Evolutionary conservation across 495 filamentous ascomycete species (phyloP), one percentile per base, ranked within the genome.

Genomic region (Staphylotrichum longicolle): DNA sequence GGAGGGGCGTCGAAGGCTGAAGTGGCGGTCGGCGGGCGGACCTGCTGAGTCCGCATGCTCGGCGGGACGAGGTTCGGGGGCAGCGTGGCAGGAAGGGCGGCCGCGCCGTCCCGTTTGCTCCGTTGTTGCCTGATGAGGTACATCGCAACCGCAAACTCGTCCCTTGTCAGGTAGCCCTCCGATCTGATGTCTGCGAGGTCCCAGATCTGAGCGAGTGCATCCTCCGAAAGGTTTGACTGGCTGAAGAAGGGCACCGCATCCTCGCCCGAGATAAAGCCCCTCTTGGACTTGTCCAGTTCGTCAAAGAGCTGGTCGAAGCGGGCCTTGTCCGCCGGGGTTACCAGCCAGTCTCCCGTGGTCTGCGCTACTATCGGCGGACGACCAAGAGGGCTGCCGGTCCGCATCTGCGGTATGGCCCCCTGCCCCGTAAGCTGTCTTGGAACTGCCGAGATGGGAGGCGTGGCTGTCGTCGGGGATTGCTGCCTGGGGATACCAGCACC

Each of bases 71-170:
- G 78, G 46, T 87, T 91, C 1, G 85, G 80, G 14, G 95, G 91
- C 37, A 98, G 78, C 7, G 82, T 75, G 14, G 90, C 78, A 2
- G 93, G 93, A 4, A 98, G 70, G 33, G 80, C 71, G 12, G 69
- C 71, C 37, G 80, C 68, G 12, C 81, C 80, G 53, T 85, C 85
- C 41, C 85, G 86, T 60, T 86, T 90, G 60, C 79, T 85, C 30
- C 91, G 84, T 72, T 96, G 92, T 70, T 94, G 86, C 59, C 91
- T 83, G 64, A 98, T 96, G 40, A 98, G 81, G 70, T 96, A 93
- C 94, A 98, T 98, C 51, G 95, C 94, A 54, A 98, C 92, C 0
- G 94, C 93, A 69, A 98, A 98, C 68, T 95, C 93, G 71, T 98
- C 94, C 58, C 83, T 82, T 40, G 80, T 91, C 45, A 98, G 78